Conservation (phyloP, 208 protist species). For the Crithidia expoeki region DNA sequence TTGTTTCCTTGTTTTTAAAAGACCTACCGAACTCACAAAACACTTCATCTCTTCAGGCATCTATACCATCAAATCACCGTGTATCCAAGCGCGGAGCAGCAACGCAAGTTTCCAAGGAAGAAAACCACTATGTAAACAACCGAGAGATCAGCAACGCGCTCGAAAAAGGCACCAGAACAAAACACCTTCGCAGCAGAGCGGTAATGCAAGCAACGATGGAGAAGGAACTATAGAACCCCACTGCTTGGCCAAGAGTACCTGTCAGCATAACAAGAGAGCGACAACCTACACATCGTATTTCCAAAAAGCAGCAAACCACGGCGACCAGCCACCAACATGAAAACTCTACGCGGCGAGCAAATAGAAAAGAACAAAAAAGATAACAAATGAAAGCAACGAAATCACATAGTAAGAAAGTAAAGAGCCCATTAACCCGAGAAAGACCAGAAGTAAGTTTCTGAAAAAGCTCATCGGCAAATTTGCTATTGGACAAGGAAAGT, state of each 20-base stretch:
- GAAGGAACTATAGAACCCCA: too few relatives aligned
- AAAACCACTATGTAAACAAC: background rate
- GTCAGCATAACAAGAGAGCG: background rate
- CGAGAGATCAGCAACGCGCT: too few relatives aligned
- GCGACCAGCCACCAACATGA: background rate
- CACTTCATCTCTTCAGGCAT: background rate
- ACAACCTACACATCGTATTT: background rate
- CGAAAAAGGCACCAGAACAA: background rate
- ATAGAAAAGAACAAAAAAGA: constrained; percentile 3
- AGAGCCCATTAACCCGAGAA: background rate
- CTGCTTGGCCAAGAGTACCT: background rate
- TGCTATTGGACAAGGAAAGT: too few relatives aligned
- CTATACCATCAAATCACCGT: background rate
- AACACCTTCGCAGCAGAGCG: background rate
- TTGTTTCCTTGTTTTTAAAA: too few relatives aligned
- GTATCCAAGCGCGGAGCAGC: background rate
- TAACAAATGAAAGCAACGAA: constrained; percentile 20
- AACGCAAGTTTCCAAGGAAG: background rate
- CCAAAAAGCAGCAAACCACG: background rate
- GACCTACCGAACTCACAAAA: too few relatives aligned
- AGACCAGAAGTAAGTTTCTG: background rate
- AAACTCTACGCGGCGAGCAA: constrained; percentile 1
- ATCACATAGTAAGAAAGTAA: constrained; percentile 4
- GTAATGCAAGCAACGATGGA: too few relatives aligned
- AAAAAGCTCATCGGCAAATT: too few relatives aligned